Percentiles rank a stretch among this genome's conserved stretches.
These are phyloP conservation scores for Blastomyces emzantsi DNA, from an alignment of 2,329 filamentous ascomycete genomes.

Conservation along the genomic window DNA sequence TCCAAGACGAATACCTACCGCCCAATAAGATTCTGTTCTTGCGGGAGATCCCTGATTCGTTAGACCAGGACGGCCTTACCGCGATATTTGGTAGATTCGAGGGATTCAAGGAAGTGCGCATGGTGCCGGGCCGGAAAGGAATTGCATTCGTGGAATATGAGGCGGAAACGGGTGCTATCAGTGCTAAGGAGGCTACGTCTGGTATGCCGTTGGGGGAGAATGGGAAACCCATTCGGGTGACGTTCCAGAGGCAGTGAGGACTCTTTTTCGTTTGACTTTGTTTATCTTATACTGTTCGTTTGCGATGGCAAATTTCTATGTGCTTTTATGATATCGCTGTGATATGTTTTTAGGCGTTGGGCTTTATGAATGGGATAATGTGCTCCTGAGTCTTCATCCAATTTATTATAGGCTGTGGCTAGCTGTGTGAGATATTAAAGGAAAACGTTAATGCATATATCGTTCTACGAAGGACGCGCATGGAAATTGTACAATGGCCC, in stretches of 20 bases:
- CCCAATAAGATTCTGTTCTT: conserved; percentile 96
- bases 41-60: conserved; percentile 82
- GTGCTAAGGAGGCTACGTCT: conserved; percentile 85
- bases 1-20: conserved; percentile 96
- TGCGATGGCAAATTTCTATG: neutral
- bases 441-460: neutral
- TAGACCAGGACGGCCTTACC: conserved; percentile 69
- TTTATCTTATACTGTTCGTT: neutral
- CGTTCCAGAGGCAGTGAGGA: conserved; percentile 78
- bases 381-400: neutral
- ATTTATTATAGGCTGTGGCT: neutral
- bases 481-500: conserved; percentile 3
- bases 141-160: conserved; percentile 98
- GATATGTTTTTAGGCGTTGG: conserved; percentile 15
- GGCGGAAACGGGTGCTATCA: conserved; percentile 77
- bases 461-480: neutral
- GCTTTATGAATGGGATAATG: conserved; percentile 4
- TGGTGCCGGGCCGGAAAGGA: conserved; percentile 75
- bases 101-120: conserved; percentile 84
- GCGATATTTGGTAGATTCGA: conserved; percentile 81
- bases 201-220: conserved; percentile 70
- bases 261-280: conserved; percentile 10
- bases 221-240: conserved; percentile 79
- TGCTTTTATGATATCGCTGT: conserved; percentile 7
- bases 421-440: conserved; percentile 1